phyloP scores from a whole-genome alignment of 805 yeast species.

The Kuraishia hungarica region DNA sequence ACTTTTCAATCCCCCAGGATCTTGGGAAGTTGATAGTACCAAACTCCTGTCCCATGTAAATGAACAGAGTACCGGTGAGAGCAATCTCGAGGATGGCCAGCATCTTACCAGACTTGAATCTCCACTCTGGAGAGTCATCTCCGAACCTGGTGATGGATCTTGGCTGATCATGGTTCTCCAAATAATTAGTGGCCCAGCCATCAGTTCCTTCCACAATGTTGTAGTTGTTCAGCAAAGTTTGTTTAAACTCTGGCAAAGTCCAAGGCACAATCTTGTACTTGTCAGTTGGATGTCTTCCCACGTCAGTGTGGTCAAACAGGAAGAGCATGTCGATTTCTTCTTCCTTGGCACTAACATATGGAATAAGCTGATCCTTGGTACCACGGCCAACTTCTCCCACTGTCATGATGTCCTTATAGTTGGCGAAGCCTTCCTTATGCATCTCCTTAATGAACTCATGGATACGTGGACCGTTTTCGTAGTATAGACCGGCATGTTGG shows the following conservation, averaged over 20 bases:
- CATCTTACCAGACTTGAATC: conserved; percentile 36
- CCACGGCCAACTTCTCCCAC: conserved; percentile 48
- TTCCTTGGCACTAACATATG: conserved; percentile 28
- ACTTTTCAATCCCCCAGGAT: conserved; percentile 39
- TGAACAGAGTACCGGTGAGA: conserved; percentile 44
- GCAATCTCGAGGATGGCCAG: conserved; percentile 35
- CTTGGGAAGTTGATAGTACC: conserved; percentile 43
- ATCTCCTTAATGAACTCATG: conserved; percentile 51
- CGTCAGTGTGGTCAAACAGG: conserved; percentile 23
- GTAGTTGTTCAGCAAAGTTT: conserved; percentile 25
- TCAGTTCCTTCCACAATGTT: conserved; percentile 38
- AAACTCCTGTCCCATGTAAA: conserved; percentile 57
- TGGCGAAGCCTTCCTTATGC: conserved; percentile 29
- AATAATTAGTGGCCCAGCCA: conserved; percentile 47
- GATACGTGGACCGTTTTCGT: conserved; percentile 43
- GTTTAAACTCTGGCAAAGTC: conserved; percentile 30
- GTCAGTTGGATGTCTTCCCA: conserved; percentile 28
- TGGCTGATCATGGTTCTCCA: conserved; percentile 56
- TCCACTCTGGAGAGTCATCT: conserved; percentile 25
- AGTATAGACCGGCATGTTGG: conserved; percentile 28
- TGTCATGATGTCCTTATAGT: conserved; percentile 40
- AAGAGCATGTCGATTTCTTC: conserved; percentile 34
- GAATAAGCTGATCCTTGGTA: conserved; percentile 30
- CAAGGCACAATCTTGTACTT: conserved; percentile 26
- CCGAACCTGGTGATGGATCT: conserved; percentile 46